Percentiles rank a stretch among this genome's conserved stretches.
Evolutionary conservation across 176 grass and related monocot species (phyloP).

Genomic region (Canna indica): DNA sequence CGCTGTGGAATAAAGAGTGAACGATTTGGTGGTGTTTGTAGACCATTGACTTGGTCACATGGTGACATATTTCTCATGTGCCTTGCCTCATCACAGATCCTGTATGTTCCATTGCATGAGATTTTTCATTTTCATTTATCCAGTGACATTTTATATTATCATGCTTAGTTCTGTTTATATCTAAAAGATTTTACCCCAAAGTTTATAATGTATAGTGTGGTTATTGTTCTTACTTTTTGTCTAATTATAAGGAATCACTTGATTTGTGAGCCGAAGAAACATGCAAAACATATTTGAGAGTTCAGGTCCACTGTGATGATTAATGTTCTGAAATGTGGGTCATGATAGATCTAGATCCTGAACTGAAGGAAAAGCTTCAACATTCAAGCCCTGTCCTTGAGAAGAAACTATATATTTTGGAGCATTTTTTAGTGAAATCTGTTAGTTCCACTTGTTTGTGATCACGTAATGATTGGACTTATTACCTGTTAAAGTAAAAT

Average conservation of each 20-base stretch:
- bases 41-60: constrained; percentile 91
- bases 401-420: background rate
- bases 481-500: background rate
- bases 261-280: background rate
- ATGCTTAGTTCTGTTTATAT: background rate
- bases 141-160: background rate
- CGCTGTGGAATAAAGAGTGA: constrained; percentile 93
- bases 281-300: background rate
- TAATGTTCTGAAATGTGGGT: background rate
- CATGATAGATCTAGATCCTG: background rate
- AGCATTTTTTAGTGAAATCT: background rate
- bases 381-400: background rate
- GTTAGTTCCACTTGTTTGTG: background rate
- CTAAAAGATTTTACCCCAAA: background rate
- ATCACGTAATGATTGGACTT: background rate
- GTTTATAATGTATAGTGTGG: background rate
- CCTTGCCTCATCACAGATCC: constrained; percentile 82
- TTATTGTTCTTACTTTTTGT: background rate
- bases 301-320: background rate
- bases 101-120: constrained; percentile 46
- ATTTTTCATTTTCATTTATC: constrained; percentile 4
- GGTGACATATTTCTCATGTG: constrained; percentile 99
- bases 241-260: too few relatives aligned
- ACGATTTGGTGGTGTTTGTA: constrained; percentile 78
- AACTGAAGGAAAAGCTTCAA: background rate